Percentiles rank a stretch among this genome's conserved stretches.
Evolutionary conservation across 1,284 basidiomycete species (phyloP).

Genomic region (Leucoagaricus sp.): DNA sequence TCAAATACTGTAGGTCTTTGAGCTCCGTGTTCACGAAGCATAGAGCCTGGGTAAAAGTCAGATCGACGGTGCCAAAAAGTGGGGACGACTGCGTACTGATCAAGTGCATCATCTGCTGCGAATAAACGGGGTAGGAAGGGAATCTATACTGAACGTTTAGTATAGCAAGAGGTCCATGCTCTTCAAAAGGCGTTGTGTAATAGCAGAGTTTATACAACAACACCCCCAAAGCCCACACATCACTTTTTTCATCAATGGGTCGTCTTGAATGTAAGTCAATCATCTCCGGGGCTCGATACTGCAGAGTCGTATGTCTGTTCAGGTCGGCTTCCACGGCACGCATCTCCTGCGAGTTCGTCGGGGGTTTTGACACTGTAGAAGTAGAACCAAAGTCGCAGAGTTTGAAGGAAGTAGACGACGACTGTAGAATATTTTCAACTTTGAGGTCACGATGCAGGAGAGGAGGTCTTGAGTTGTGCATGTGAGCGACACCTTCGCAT

Average conservation of each 20-base stretch:
- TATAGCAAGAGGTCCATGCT: conserved; percentile 95
- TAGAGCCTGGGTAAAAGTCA: conserved; percentile 57
- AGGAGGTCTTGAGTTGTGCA: conserved; percentile 92
- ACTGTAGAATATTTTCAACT: conserved; percentile 96
- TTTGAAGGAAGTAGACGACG: conserved; percentile 80
- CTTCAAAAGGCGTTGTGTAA: conserved; percentile 98
- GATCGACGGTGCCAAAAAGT: conserved; percentile 14
- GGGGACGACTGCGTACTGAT: conserved; percentile 60
- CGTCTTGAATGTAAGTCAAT: conserved; percentile 87
- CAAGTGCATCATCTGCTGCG: conserved; percentile 79
- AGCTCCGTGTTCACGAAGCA: conserved; percentile 85
- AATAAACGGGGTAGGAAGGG: conserved; percentile 93
- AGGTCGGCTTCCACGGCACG: conserved; percentile 89
- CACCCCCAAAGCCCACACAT: conserved; percentile 96
- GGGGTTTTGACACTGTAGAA: conserved; percentile 73
- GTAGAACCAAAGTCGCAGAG: conserved; percentile 99
- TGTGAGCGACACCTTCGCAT: conserved; percentile 90
- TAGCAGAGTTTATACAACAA: conserved; percentile 95
- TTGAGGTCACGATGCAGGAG: conserved; percentile 98
- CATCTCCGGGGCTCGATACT: conserved; percentile 98
- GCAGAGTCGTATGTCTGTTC: conserved; percentile 92
- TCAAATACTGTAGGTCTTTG: conserved; percentile 86
- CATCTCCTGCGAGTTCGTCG: conserved; percentile 79
- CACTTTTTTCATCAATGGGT: conserved; percentile 91
- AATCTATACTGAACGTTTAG: conserved; percentile 96